Evolutionary conservation across 768 basidiomycete genomes (phyloP).

Genomic region (Phylloporus sp.): DNA sequence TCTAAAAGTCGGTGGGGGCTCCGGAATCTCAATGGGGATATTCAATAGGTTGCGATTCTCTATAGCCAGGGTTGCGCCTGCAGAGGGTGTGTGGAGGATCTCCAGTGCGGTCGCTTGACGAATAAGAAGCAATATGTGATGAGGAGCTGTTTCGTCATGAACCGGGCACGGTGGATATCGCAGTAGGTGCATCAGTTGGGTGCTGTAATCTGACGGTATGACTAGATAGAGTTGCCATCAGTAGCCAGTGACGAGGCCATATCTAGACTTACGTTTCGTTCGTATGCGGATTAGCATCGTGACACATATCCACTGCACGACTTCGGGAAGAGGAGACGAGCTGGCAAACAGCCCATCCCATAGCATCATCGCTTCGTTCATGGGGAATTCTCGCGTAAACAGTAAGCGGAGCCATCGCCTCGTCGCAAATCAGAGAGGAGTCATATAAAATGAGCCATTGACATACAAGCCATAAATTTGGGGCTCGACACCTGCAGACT

Average conservation of each 20-base stretch:
- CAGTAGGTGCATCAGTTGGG: slow-evolving; percentile 75
- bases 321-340: slow-evolving; percentile 62
- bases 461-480: slow-evolving; percentile 95
- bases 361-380: slow-evolving; percentile 76
- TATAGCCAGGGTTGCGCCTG: slow-evolving; percentile 70
- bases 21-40: slow-evolving; percentile 64
- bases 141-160: slow-evolving; percentile 36
- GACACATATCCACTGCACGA: slow-evolving; percentile 84
- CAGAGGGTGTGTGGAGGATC: slow-evolving; percentile 65
- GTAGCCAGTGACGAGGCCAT: not conserved
- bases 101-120: slow-evolving; percentile 80
- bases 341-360: slow-evolving; percentile 96
- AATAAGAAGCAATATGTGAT: slow-evolving; percentile 67
- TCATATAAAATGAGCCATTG: slow-evolving; percentile 5
- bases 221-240: slow-evolving; percentile 44
- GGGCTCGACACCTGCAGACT: slow-evolving; percentile 82
- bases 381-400: slow-evolving; percentile 87
- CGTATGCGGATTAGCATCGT: slow-evolving; percentile 95
- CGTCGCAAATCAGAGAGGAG: slow-evolving; percentile 12
- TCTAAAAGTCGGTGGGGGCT: slow-evolving; percentile 36
- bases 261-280: slow-evolving; percentile 64
- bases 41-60: slow-evolving; percentile 79
- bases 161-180: slow-evolving; percentile 63
- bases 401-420: slow-evolving; percentile 93
- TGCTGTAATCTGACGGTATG: slow-evolving; percentile 80